These are phyloP conservation scores for Combretum micranthum DNA, from an alignment of 345 rosid genomes.

Conservation along the genomic window DNA sequence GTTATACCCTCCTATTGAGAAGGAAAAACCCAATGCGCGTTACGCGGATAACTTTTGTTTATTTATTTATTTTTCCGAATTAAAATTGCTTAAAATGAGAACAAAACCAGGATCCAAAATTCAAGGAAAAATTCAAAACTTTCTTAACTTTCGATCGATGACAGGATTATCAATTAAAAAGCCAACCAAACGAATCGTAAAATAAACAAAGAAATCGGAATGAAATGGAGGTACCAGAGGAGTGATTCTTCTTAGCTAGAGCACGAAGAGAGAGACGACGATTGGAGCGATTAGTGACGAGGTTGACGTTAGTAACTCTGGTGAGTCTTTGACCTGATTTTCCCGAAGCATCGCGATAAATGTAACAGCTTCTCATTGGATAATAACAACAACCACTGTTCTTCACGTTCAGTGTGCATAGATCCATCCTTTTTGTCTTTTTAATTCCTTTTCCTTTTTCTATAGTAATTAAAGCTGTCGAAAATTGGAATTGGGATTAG, in stretches of 20 bases:
- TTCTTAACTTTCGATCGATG: too few relatives aligned
- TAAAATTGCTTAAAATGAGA: too few relatives aligned
- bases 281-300: slow-evolving; percentile 5
- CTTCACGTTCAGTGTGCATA: slow-evolving; percentile 36
- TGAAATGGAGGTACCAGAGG: neutral
- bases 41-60: too few relatives aligned
- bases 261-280: slow-evolving; percentile 7
- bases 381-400: slow-evolving; percentile 20
- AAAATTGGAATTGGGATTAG: too few relatives aligned
- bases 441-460: too few relatives aligned
- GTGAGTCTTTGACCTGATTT: neutral
- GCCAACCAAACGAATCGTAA: neutral
- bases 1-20: too few relatives aligned
- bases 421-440: slow-evolving; percentile 28
- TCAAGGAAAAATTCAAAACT: too few relatives aligned
- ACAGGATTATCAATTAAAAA: too few relatives aligned
- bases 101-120: too few relatives aligned
- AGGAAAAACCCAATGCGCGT: too few relatives aligned
- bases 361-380: slow-evolving; percentile 17
- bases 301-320: slow-evolving; percentile 12
- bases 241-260: slow-evolving; percentile 13
- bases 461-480: too few relatives aligned
- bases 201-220: neutral
- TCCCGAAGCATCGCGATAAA: slow-evolving; percentile 3
- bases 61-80: too few relatives aligned